Evolutionary conservation across 331 rosid species (phyloP).

Genomic region (Erythrophleum ivorense): DNA sequence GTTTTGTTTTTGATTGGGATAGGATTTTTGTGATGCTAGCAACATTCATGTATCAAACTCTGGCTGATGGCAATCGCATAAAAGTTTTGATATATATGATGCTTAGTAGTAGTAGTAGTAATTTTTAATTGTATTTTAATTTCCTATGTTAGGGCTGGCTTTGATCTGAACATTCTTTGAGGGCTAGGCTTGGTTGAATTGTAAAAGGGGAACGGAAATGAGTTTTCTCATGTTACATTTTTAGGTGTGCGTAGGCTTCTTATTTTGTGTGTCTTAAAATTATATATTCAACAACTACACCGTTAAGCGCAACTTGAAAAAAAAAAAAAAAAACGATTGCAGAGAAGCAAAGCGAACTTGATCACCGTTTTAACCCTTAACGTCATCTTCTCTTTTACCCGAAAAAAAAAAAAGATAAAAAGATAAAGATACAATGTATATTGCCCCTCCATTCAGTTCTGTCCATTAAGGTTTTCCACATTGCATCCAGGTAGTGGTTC

Average conservation of each 20-base stretch:
- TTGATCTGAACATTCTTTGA: neutral
- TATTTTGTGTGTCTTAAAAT: neutral
- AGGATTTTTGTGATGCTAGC: slow-evolving; percentile 16
- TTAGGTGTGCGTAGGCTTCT: neutral
- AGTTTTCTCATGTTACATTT: neutral
- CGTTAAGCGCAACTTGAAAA: neutral
- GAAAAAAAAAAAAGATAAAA: too few relatives aligned
- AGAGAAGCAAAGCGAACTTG: neutral
- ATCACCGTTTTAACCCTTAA: neutral
- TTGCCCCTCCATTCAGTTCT: too few relatives aligned
- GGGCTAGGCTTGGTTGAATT: neutral
- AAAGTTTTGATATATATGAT: slow-evolving; percentile 31
- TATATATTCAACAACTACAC: neutral
- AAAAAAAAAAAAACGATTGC: neutral
- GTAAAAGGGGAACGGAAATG: neutral
- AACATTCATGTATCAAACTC: neutral
- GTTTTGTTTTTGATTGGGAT: slow-evolving; percentile 8
- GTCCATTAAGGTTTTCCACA: too few relatives aligned
- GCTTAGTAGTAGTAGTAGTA: neutral
- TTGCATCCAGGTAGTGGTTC: too few relatives aligned
- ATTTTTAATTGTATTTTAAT: neutral
- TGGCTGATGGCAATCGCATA: neutral
- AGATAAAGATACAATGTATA: too few relatives aligned
- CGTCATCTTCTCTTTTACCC: too few relatives aligned
- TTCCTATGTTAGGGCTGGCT: neutral